phyloP scores from a whole-genome alignment of 2,329 filamentous ascomycete species.

The Dactylellina leptospora region DNA sequence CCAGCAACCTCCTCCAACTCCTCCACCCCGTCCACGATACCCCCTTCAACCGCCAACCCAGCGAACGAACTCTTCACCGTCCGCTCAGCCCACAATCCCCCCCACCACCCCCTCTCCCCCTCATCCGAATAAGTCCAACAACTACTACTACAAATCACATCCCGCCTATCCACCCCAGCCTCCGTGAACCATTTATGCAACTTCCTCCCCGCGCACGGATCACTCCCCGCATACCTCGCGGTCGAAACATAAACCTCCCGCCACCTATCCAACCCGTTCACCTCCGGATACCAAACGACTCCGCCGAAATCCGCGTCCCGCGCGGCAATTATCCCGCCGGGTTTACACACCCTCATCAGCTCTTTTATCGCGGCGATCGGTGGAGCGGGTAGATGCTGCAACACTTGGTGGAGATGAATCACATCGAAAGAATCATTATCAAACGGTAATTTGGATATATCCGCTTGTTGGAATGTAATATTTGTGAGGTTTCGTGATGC shows the following conservation, averaged over 20 bases:
- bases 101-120: slow-evolving; percentile 34
- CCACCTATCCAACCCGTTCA: slow-evolving; percentile 6
- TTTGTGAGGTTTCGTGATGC: slow-evolving; percentile 10
- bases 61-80: slow-evolving; percentile 30
- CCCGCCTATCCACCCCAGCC: slow-evolving; percentile 4
- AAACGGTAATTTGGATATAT: slow-evolving; percentile 28
- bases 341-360: slow-evolving; percentile 28
- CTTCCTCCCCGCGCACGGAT: slow-evolving; percentile 25
- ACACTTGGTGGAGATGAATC: slow-evolving; percentile 33
- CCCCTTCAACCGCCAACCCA: slow-evolving; percentile 10
- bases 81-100: slow-evolving; percentile 37
- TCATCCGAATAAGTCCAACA: slow-evolving; percentile 31
- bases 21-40: not conserved
- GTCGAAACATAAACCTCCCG: slow-evolving; percentile 14
- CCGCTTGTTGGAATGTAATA: slow-evolving; percentile 24
- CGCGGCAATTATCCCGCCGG: slow-evolving; percentile 24
- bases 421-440: slow-evolving; percentile 18
- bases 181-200: slow-evolving; percentile 37
- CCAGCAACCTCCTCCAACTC: slow-evolving; percentile 20
- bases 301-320: slow-evolving; percentile 26
- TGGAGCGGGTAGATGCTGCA: slow-evolving; percentile 29
- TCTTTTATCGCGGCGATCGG: slow-evolving; percentile 24
- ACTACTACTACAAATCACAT: slow-evolving; percentile 23
- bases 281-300: slow-evolving; percentile 19
- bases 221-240: not conserved